Base-by-base conservation (phyloP, 805 yeast genomes). In the Wickerhamiella occidentalis region DNA sequence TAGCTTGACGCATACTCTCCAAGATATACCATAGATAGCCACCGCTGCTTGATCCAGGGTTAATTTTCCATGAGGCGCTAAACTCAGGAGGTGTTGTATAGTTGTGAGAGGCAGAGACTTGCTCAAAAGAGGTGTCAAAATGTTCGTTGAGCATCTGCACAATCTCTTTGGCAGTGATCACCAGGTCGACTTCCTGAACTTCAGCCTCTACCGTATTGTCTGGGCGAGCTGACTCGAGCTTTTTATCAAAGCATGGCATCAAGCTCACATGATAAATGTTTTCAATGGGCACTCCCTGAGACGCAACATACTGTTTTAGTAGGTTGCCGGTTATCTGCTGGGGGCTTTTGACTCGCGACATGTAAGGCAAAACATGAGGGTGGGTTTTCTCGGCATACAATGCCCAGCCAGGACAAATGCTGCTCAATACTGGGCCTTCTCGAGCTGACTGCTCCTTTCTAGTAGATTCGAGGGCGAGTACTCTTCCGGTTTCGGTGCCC, bases 231-330 rank as follows among this genome's bases (percentile, higher is more conserved):
- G 96, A 92, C 67, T 92, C 98, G 38, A 88, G 72, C 64, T 92
- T 92, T 67, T 92, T 92, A 64, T 92, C 98, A 63, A 92, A 92
- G 59, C 97, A 90, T 1, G 98, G 97, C 97, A 90, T 90, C 18
- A 92, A 70, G 6, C 92, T 76, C 49, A 92, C 66, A 63, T 90
- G 96, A 61, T 85, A 92, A 0, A 87, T 66, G 2, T 74, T 58
- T 0, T 68, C 60, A 26, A 45, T 13, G 2, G 47, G 35, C 15
- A 35, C 35, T 3, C 47, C 47, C 25, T 35, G 47, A 3, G 30
- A 6, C 12, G 40, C 40, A 15, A 35, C 40, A 25, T 35, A 45
- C 15, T 71, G 63, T 62, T 88, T 88, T 47, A 90, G 64, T 19
- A 88, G 56, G 17, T 78, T 69, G 0, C 97, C 97, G 0, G 96